Conservation (phyloP, 2,329 filamentous ascomycete genomes). For the Fulvia fulva region DNA sequence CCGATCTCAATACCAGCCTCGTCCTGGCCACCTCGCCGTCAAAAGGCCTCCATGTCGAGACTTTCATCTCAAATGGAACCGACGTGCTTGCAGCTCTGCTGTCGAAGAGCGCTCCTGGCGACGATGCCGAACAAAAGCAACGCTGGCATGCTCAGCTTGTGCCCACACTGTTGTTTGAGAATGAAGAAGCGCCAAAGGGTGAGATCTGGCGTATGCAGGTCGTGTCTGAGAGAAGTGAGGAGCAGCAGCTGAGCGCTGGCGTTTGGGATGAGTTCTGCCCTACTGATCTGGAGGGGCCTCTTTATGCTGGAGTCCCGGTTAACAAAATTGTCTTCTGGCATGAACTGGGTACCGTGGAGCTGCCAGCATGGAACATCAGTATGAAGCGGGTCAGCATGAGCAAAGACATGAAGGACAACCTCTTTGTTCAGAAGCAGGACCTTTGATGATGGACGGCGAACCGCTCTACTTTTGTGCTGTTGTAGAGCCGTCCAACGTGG, state of each 20-base stretch:
- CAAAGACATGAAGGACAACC: not conserved
- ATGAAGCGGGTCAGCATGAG: slow-evolving; percentile 6
- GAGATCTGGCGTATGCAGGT: slow-evolving; percentile 28
- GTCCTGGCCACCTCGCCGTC: slow-evolving; percentile 14
- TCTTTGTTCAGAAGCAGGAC: slow-evolving; percentile 10
- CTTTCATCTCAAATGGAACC: slow-evolving; percentile 27
- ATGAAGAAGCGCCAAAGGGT: slow-evolving; percentile 22
- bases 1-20: slow-evolving; percentile 24
- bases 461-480: no score
- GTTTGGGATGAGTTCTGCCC: slow-evolving; percentile 26
- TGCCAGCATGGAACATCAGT: slow-evolving; percentile 27
- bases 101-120: not conserved
- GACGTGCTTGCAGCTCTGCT: slow-evolving; percentile 16
- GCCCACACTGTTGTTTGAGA: slow-evolving; percentile 28
- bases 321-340: slow-evolving; percentile 31
- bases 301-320: slow-evolving; percentile 26
- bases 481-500: no score
- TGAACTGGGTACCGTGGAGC: slow-evolving; percentile 21
- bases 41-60: slow-evolving; percentile 21
- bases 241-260: slow-evolving; percentile 1
- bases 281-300: slow-evolving; percentile 23
- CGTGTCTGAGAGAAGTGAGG: slow-evolving; percentile 11
- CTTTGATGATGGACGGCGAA: no score
- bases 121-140: not conserved
- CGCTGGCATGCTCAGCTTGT: slow-evolving; percentile 25